Evolutionary conservation across 305 asterid species (phyloP).

Genomic region (Solanum chacoense): DNA sequence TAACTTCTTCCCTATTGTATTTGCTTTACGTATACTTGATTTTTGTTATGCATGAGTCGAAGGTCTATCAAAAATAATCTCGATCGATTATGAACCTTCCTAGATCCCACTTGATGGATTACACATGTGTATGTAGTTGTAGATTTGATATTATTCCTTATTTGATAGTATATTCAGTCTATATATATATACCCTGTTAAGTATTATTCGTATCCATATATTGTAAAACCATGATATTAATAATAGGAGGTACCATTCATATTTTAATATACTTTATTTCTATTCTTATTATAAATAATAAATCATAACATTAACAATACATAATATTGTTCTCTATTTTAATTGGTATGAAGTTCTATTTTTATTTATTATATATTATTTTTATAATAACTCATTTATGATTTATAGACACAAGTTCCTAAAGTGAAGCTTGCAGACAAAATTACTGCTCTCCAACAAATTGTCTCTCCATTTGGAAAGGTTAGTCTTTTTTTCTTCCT

Average conservation of each 20-base stretch:
- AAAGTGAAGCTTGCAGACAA: constrained; percentile 23
- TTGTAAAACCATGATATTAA: background rate
- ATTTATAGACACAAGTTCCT: constrained; percentile 13
- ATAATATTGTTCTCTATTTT: background rate
- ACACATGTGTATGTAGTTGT: background rate
- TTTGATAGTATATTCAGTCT: background rate
- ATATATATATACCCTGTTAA: background rate
- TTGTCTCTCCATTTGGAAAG: constrained; percentile 35
- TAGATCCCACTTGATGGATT: background rate
- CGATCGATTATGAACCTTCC: accelerated
- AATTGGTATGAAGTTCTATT: background rate
- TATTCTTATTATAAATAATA: background rate
- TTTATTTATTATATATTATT: background rate
- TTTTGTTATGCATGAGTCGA: background rate
- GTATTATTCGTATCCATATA: background rate
- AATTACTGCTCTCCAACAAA: constrained; percentile 29
- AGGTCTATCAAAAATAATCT: background rate
- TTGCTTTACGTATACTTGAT: background rate
- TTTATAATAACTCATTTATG: background rate
- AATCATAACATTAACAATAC: background rate
- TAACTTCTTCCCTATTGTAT: background rate
- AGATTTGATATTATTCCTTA: background rate
- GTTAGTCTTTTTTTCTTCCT: background rate
- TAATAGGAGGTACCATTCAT: background rate
- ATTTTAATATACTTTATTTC: background rate